phyloP scores from a whole-genome alignment of 2,329 filamentous ascomycete genomes.

The Sclerotinia minor region DNA sequence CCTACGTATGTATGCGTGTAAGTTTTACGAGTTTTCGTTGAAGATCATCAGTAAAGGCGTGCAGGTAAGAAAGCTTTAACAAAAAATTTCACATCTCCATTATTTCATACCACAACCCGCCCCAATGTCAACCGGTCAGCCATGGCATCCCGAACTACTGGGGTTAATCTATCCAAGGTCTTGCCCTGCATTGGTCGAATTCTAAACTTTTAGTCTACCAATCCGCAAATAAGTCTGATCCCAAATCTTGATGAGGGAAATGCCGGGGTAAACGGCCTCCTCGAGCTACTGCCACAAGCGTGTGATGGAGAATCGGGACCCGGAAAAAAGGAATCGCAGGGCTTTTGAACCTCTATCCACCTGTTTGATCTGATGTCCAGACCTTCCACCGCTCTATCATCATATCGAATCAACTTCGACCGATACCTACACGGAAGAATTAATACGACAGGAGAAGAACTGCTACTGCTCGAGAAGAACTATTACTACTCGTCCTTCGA shows the following conservation, averaged over 20 bases:
- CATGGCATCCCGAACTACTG: constrained; percentile 14
- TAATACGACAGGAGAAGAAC: background rate
- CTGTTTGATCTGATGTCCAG: constrained; percentile 6
- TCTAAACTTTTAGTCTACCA: constrained; percentile 1
- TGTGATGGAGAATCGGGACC: background rate
- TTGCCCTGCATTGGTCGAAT: background rate
- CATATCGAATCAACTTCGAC: background rate
- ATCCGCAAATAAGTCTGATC: constrained; percentile 1
- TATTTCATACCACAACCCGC: background rate
- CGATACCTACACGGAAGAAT: background rate
- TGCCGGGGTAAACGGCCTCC: constrained; percentile 2
- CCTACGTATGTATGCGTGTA: constrained; percentile 1
- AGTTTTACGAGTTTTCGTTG: constrained; percentile 9
- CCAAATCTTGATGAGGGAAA: constrained; percentile 10
- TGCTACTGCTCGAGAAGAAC: background rate
- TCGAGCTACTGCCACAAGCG: constrained; percentile 3
- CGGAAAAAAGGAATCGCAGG: constrained; percentile 1
- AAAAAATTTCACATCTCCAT: constrained; percentile 17
- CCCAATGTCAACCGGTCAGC: background rate
- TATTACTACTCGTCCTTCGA: background rate
- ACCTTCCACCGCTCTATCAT: background rate
- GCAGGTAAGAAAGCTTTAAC: constrained; percentile 1
- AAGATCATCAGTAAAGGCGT: background rate
- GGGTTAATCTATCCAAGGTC: constrained; percentile 1
- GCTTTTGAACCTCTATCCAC: background rate